Evolutionary conservation across 441 rosid genomes (phyloP).

Genomic region (Breynia disticha): DNA sequence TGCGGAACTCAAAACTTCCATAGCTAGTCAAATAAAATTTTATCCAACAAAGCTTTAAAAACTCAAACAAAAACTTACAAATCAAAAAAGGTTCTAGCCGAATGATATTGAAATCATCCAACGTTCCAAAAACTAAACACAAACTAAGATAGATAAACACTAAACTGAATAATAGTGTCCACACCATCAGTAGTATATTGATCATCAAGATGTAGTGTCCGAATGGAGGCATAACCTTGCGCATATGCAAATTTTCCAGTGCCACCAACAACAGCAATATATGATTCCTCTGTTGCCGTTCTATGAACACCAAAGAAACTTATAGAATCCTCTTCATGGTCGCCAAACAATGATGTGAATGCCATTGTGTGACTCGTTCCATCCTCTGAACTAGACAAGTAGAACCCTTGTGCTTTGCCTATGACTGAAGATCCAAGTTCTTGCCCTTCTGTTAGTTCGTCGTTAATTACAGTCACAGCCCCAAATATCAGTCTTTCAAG

Average conservation of each 20-base stretch:
- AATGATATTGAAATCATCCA: too few species aligned
- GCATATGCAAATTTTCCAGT: slow-evolving; percentile 24
- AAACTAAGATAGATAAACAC: neutral
- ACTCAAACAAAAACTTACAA: too few species aligned
- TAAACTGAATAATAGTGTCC: slow-evolving; percentile 19
- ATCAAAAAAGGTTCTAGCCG: too few species aligned
- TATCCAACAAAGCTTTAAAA: too few species aligned
- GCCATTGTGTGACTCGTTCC: slow-evolving; percentile 28
- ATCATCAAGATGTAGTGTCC: slow-evolving; percentile 8
- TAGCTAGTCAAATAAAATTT: too few species aligned
- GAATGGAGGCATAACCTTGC: slow-evolving; percentile 18
- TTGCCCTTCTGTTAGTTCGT: slow-evolving; percentile 24
- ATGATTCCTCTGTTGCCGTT: slow-evolving; percentile 18
- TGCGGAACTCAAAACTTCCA: too few species aligned
- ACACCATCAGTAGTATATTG: slow-evolving; percentile 21
- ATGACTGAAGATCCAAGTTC: slow-evolving; percentile 23
- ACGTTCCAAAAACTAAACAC: too few species aligned
- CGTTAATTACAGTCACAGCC: slow-evolving; percentile 23
- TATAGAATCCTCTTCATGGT: slow-evolving; percentile 14
- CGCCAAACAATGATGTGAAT: slow-evolving; percentile 19
- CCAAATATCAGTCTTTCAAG: slow-evolving; percentile 25
- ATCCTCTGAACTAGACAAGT: slow-evolving; percentile 22
- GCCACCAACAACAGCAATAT: slow-evolving; percentile 24
- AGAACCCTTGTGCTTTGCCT: slow-evolving; percentile 30
- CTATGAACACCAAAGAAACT: slow-evolving; percentile 30